Evolutionary conservation across 805 yeast species (phyloP), one percentile per base, ranked within the genome.

Genomic region (Cyberlindnera maritima): DNA sequence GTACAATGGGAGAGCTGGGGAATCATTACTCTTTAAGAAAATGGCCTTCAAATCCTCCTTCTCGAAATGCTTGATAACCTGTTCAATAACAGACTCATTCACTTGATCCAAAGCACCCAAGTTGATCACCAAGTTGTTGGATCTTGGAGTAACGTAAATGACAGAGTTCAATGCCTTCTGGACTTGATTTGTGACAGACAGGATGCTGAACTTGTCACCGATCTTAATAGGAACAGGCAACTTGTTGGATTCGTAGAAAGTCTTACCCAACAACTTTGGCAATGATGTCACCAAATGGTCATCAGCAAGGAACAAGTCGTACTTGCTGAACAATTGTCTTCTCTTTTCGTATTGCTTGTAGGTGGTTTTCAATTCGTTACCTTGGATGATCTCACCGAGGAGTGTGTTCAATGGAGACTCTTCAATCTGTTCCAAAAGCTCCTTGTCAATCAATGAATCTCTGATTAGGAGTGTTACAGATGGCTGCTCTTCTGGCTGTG

Each of bases 301-400:
- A 68, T 94, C 99, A 44, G 88, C 83, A 36, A 94, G 63, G 65
- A 94, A 88, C 50, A 89, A 55, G 58, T 90, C 96, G 62, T 79
- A 87, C 48, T 80, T 81, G 14, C 74, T 64, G 36, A 76, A 67
- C 50, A 94, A 79, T 52, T 81, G 83, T 64, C 97, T 82, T 65
- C 90, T 83, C 49, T 90, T 83, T 67, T 94, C 97, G 59, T 71
- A 94, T n/a, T 88, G 80, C 69, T 89, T 89, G 75, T 81, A 92
- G 50, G 84, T 85, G 29, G 90, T 87, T 65, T 88, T 88, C 53
- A 94, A 74, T 56, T 89, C 85, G 39, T 80, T 74, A 46, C 84
- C 83, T 6, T 94, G 77, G 29, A 90, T 74, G 45, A 91, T 81
- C 47, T 80, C 72, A 39, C 64, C 63, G 18, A 69, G 50, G 6